Evolutionary conservation across 2,329 filamentous ascomycete species (phyloP).

Genomic region (Penicillium occitanis): DNA sequence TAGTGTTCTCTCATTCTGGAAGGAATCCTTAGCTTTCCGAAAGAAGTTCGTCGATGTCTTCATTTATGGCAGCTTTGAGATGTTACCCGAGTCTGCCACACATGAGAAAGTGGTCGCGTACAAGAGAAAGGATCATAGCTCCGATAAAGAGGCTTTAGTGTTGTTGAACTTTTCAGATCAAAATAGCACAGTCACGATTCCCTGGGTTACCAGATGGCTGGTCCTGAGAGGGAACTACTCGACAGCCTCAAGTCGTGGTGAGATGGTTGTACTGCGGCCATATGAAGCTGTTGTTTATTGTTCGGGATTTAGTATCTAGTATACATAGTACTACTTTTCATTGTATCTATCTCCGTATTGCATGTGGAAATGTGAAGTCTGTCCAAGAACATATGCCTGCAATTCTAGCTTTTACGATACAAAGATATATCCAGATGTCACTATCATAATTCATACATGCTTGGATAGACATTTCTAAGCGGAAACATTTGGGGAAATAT

Average conservation of each 20-base stretch:
- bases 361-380: not conserved
- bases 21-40: not conserved
- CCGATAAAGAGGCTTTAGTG: not conserved
- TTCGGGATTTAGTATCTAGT: not conserved
- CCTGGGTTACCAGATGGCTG: not conserved
- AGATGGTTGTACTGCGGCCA: not conserved
- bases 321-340: not conserved
- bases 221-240: not conserved
- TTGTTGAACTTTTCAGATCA: not conserved
- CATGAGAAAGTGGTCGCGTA: not conserved
- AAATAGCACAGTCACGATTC: not conserved
- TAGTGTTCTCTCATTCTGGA: conserved; percentile 62
- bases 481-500: too few species aligned
- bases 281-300: not conserved
- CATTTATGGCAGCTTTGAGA: not conserved
- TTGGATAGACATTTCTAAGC: too few species aligned
- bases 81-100: not conserved
- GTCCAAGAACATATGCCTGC: too few species aligned
- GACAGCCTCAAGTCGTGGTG: not conserved
- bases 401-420: too few species aligned
- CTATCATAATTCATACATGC: too few species aligned
- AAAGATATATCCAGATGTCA: too few species aligned
- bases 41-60: not conserved
- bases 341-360: not conserved
- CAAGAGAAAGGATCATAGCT: not conserved